Evolutionary conservation across 805 yeast species (phyloP).

Genomic region (Ogataea populi-albae): DNA sequence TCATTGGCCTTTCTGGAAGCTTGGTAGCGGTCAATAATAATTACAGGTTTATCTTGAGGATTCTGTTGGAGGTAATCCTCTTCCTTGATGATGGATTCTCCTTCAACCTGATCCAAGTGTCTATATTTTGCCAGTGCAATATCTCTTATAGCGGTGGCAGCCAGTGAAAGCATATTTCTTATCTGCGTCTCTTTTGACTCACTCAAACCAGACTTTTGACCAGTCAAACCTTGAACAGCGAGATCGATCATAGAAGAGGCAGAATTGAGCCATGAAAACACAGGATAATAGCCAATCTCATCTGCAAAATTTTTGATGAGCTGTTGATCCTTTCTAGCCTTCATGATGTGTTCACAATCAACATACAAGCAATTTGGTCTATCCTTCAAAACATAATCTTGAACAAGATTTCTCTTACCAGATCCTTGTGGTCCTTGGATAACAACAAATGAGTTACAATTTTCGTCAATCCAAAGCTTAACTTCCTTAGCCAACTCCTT

Average conservation of each 20-base stretch:
- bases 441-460: conserved; percentile 84
- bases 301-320: conserved; percentile 66
- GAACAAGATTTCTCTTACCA: conserved; percentile 82
- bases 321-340: conserved; percentile 69
- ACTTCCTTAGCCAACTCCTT: conserved; percentile 64
- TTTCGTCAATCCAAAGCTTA: conserved; percentile 79
- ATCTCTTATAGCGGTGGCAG: conserved; percentile 70
- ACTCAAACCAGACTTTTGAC: conserved; percentile 87
- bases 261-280: conserved; percentile 88
- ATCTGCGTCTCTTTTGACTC: conserved; percentile 81
- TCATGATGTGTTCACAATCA: conserved; percentile 75
- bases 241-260: conserved; percentile 77
- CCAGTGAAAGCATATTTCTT: conserved; percentile 71
- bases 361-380: conserved; percentile 63
- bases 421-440: conserved; percentile 93
- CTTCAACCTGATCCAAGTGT: conserved; percentile 25
- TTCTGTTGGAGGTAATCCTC: conserved; percentile 82
- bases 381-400: conserved; percentile 59
- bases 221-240: conserved; percentile 85
- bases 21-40: conserved; percentile 74
- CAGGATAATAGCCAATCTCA: conserved; percentile 88
- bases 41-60: conserved; percentile 81
- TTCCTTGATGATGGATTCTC: conserved; percentile 45
- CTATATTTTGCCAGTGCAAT: conserved; percentile 49
- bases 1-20: conserved; percentile 52